Conservation (phyloP, 1,139 yeast genomes). For the Candida tropicalis region DNA sequence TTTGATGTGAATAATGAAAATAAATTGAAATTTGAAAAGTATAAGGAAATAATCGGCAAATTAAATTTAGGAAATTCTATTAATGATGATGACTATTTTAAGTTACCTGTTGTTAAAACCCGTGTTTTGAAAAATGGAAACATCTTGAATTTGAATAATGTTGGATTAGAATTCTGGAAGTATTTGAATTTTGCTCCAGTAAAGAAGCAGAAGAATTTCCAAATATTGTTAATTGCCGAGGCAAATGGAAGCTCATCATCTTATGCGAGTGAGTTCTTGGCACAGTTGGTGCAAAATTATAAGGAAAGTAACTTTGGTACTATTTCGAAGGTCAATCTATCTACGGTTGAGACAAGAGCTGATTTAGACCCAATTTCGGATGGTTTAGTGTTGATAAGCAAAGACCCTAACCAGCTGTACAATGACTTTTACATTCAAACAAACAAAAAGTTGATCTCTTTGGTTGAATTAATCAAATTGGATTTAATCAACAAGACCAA, state of each 20-base stretch:
- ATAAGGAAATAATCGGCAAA: slow-evolving; percentile 21
- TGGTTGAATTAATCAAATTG: slow-evolving; percentile 39
- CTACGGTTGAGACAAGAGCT: slow-evolving; percentile 31
- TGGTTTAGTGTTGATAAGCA: slow-evolving; percentile 36
- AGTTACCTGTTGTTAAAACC: slow-evolving; percentile 28
- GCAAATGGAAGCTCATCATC: slow-evolving; percentile 20
- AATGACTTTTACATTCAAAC: slow-evolving; percentile 33
- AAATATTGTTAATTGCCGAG: slow-evolving; percentile 51
- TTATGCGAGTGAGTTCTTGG: slow-evolving; percentile 38
- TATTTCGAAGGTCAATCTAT: slow-evolving; percentile 35
- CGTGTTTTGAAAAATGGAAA: slow-evolving; percentile 33
- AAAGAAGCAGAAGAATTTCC: slow-evolving; percentile 50
- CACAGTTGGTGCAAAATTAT: slow-evolving; percentile 45
- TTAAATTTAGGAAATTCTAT: slow-evolving; percentile 9
- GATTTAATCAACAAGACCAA: slow-evolving; percentile 47
- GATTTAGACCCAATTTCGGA: slow-evolving; percentile 36
- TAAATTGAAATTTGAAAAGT: slow-evolving; percentile 24
- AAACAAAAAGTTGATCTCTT: slow-evolving; percentile 29
- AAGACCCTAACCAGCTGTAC: slow-evolving; percentile 23
- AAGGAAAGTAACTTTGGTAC: slow-evolving; percentile 52
- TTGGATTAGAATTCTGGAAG: slow-evolving; percentile 55
- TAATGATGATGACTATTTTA: slow-evolving; percentile 25
- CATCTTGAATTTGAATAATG: slow-evolving; percentile 38
- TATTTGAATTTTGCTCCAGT: slow-evolving; percentile 58
- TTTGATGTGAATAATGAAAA: slow-evolving; percentile 23